Evolutionary conservation across 352 stramenopile species (phyloP), one percentile per base, ranked within the genome.

Genomic region (Globisporangium alternatum): DNA sequence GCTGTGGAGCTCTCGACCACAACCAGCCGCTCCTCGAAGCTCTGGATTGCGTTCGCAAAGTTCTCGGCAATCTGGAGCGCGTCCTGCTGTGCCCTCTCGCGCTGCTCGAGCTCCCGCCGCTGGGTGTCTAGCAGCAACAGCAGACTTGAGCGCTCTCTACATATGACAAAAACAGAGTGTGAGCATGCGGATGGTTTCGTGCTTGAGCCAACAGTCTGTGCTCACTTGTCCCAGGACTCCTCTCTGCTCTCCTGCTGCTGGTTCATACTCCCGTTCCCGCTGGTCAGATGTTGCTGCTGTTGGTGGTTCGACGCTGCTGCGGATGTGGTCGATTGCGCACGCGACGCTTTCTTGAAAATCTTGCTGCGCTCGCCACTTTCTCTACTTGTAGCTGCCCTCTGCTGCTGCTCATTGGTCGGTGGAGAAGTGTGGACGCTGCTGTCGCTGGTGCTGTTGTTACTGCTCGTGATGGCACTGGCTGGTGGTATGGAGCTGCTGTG

Each of bases 81-180:
- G 15, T 90, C 78, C 30, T 78, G 64, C n/a, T 89, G 78, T 0
- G 72, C 78, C 21, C 70, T 71, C 25, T 85, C 80, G 12, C 84
- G 80, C 13, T 72, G 52, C 51, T 80, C 78, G 17, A 93, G 65
- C 63, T 90, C 81, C 28, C 70, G 72, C 39, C 72, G 77, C 60
- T 93, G 81, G 2, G 77, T 66, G 9, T 93, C 80, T 47, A 93
- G 84, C 44, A 89, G 80, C 0, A 70, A 70, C 8, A 91, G 49
- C 41, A 91, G 62, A n/a, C 72, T 82, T 9, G 64, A 63, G 33
- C 81, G 73, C 56, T 91, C 78, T 58, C 83, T 91, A 30, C 47
- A 59, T n/a, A 45, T 17, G 30, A 5, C 30, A 49, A 30, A 28
- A 9, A 31, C 35, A 37, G 21, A 21, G 3, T 54, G 22, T 28